A percentile compares a stretch with the other conserved stretches of the same genome.
Conservation (phyloP, 2,329 filamentous ascomycete species). For the Sporothrix protearum region DNA sequence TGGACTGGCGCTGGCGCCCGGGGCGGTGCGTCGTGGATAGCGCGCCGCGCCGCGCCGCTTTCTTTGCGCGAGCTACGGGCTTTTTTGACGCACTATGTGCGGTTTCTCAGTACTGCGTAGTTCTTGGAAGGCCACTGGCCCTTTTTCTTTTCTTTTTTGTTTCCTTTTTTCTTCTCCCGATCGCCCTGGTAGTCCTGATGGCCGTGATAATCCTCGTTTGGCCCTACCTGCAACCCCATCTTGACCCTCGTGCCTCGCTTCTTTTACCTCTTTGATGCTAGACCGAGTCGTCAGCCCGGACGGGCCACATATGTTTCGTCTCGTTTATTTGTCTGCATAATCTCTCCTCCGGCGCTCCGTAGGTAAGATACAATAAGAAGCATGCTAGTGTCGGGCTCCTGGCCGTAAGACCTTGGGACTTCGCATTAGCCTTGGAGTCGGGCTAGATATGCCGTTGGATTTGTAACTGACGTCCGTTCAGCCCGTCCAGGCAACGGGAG, state of each 20-base stretch:
- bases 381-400: neutral
- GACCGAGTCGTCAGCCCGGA: neutral
- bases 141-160: neutral
- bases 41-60: conserved; percentile 5
- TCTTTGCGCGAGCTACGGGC: neutral
- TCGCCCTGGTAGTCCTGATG: too few species aligned
- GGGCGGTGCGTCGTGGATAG: conserved; percentile 1
- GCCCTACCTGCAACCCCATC: too few species aligned
- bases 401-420: neutral
- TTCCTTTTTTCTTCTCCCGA: neutral
- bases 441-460: neutral
- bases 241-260: neutral
- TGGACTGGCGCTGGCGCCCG: conserved; percentile 1
- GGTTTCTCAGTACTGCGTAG: too few species aligned
- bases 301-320: neutral
- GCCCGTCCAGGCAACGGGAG: neutral
- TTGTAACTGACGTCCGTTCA: neutral
- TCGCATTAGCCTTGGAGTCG: neutral
- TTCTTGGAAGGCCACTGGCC: neutral
- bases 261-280: neutral
- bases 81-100: neutral
- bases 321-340: neutral
- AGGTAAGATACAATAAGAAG: neutral
- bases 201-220: neutral
- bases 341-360: neutral